Conservation (phyloP, 2,329 filamentous ascomycete species). For the Colletotrichum coccodes region DNA sequence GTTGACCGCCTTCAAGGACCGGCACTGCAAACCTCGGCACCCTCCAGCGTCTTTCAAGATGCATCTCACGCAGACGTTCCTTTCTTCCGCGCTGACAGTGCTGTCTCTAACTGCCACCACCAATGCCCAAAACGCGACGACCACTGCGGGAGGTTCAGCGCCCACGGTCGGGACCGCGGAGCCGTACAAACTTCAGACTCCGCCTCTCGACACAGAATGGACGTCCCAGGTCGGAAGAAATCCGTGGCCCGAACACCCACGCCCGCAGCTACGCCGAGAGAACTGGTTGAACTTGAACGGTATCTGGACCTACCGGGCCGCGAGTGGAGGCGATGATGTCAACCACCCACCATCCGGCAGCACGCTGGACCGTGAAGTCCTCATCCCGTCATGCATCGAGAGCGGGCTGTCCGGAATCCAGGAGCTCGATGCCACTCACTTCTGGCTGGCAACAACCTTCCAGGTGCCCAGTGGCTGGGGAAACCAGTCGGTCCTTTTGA, state of each 20-base stretch:
- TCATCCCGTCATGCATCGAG: constrained; percentile 55
- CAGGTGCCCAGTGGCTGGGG: constrained; percentile 58
- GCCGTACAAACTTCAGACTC: constrained; percentile 49
- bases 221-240: constrained; percentile 61
- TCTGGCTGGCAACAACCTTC: constrained; percentile 64
- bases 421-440: constrained; percentile 50
- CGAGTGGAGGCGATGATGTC: constrained; percentile 35
- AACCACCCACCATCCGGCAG: constrained; percentile 36
- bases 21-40: not conserved
- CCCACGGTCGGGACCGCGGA: not conserved
- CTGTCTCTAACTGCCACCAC: not conserved
- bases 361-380: constrained; percentile 49
- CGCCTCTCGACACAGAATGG: constrained; percentile 61
- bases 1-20: not conserved
- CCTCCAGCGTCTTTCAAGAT: constrained; percentile 3
- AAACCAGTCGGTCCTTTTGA: constrained; percentile 56
- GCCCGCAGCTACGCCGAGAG: constrained; percentile 64
- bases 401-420: constrained; percentile 61
- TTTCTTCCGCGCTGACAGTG: constrained; percentile 8
- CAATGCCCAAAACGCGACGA: constrained; percentile 5
- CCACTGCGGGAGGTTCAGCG: not conserved
- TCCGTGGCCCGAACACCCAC: constrained; percentile 68
- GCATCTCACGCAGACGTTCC: constrained; percentile 15
- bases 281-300: constrained; percentile 69
- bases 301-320: constrained; percentile 63